Conservation (phyloP, 345 rosid genomes). For the Salix suchowensis region DNA sequence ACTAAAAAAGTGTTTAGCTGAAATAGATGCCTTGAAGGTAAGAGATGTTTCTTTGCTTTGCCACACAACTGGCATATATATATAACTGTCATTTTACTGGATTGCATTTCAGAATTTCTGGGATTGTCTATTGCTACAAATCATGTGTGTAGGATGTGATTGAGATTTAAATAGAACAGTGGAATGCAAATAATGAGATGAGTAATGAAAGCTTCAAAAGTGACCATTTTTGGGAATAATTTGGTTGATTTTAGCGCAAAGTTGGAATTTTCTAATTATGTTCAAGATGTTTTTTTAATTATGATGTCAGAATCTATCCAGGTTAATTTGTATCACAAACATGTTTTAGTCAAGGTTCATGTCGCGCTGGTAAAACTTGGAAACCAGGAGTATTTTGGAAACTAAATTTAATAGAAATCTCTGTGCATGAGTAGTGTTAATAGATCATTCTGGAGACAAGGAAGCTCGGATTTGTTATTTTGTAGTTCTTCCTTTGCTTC, state of each 20-base stretch:
- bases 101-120: neutral
- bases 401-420: neutral
- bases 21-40: slow-evolving; percentile 69
- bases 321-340: neutral
- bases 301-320: neutral
- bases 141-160: neutral
- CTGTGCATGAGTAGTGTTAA: too few relatives aligned
- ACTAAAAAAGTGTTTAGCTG: slow-evolving; percentile 46
- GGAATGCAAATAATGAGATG: too few relatives aligned
- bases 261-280: neutral
- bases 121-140: too few relatives aligned
- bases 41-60: slow-evolving; percentile 7
- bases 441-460: too few relatives aligned
- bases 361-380: neutral
- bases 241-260: neutral
- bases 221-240: neutral
- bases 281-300: neutral
- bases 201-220: neutral
- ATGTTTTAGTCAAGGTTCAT: neutral
- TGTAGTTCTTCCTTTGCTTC: too few relatives aligned
- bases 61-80: neutral
- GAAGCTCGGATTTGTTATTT: too few relatives aligned
- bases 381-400: neutral
- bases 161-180: neutral
- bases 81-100: neutral